Conservation (phyloP, 1,139 yeast genomes). For the Candida tropicalis region DNA sequence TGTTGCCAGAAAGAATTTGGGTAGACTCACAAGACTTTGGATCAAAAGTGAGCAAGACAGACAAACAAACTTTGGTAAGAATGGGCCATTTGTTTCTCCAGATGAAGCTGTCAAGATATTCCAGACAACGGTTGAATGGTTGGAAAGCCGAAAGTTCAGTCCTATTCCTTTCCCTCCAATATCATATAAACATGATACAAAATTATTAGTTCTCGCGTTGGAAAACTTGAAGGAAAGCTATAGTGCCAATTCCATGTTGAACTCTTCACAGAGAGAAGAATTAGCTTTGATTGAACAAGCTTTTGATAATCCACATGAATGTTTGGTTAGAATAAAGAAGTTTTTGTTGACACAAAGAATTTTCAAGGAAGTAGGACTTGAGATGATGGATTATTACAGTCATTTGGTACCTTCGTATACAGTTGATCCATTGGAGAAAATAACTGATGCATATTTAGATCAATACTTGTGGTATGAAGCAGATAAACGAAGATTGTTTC, state of each 20-base stretch:
- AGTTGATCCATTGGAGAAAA: constrained; percentile 90
- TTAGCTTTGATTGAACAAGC: constrained; percentile 94
- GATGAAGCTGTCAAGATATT: constrained; percentile 88
- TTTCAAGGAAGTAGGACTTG: constrained; percentile 84
- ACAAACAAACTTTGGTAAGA: constrained; percentile 75
- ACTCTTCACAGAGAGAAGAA: constrained; percentile 89
- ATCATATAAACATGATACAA: constrained; percentile 91
- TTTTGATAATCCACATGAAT: constrained; percentile 94
- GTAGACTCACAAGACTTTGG: constrained; percentile 91
- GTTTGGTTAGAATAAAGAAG: constrained; percentile 81
- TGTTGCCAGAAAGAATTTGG: constrained; percentile 89
- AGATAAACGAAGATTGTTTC: constrained; percentile 83
- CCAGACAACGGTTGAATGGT: constrained; percentile 89
- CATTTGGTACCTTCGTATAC: constrained; percentile 84
- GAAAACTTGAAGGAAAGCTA: constrained; percentile 86
- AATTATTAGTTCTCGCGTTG: constrained; percentile 81
- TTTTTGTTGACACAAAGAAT: constrained; percentile 85
- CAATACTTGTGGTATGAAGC: constrained; percentile 97
- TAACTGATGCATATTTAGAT: constrained; percentile 94
- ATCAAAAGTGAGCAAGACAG: constrained; percentile 89
- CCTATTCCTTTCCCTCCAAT: constrained; percentile 95
- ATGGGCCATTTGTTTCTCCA: constrained; percentile 86
- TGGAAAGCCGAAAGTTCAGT: constrained; percentile 80
- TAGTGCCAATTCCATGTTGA: constrained; percentile 80
- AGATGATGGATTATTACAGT: constrained; percentile 91